Percentiles rank a stretch among this genome's conserved stretches.
Conservation (phyloP, 73 alveolate genomes). For the Paramecium bursaria region DNA sequence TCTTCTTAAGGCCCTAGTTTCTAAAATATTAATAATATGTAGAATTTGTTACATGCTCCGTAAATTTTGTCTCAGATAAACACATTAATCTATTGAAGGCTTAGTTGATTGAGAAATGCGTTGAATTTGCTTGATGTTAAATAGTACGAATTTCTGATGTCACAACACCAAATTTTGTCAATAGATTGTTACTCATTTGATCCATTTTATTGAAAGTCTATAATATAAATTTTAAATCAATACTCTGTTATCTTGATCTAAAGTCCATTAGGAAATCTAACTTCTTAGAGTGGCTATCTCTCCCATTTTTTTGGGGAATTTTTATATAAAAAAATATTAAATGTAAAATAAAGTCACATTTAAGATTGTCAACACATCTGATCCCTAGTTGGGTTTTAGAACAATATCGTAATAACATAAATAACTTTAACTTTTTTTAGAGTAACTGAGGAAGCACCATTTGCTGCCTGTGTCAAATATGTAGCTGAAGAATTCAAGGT, state of each 20-base stretch:
- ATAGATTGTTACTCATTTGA: constrained; percentile 48
- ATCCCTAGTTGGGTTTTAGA: constrained; percentile 88
- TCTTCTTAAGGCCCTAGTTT: constrained; percentile 55
- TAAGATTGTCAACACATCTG: constrained; percentile 91
- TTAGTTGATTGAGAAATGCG: constrained; percentile 14
- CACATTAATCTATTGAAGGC: constrained; percentile 22
- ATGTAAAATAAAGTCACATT: constrained; percentile 77
- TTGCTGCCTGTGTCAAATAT: constrained; percentile 91
- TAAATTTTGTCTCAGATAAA: constrained; percentile 10
- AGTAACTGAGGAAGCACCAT: constrained; percentile 97
- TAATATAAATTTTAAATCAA: background rate
- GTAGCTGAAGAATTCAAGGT: constrained; percentile 96
- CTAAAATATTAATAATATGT: background rate
- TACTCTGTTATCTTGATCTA: constrained; percentile 55
- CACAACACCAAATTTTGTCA: constrained; percentile 53
- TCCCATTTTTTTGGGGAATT: too few relatives aligned
- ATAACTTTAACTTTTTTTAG: constrained; percentile 41
- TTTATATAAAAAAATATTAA: too few relatives aligned
- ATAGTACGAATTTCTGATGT: constrained; percentile 39
- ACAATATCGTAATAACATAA: constrained; percentile 49
- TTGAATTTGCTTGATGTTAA: constrained; percentile 36
- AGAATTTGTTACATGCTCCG: constrained; percentile 21
- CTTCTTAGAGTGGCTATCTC: constrained; percentile 47
- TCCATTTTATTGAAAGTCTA: constrained; percentile 46
- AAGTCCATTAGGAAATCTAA: constrained; percentile 45